These are phyloP conservation scores for Isabelozyma gotoi DNA, from an alignment of 805 yeast species.

Conservation along the genomic window DNA sequence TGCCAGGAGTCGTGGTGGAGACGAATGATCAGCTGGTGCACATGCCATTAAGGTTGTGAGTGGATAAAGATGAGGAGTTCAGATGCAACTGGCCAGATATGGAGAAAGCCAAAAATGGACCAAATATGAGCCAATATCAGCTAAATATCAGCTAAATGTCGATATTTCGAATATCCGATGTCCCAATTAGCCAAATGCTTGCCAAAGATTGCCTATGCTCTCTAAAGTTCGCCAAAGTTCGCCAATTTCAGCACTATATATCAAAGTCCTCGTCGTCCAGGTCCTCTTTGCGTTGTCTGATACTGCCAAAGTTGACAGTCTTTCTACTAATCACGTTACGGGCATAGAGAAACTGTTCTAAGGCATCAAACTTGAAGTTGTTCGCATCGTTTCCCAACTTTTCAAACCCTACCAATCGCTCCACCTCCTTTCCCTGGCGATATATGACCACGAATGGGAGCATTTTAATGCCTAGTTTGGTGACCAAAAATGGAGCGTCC, in stretches of 20 bases:
- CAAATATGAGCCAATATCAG: background rate
- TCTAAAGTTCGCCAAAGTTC: too few relatives aligned
- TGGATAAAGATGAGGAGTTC: too few relatives aligned
- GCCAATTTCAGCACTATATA: conserved; percentile 1
- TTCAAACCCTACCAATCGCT: conserved; percentile 69
- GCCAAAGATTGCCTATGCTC: too few relatives aligned
- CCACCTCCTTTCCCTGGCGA: conserved; percentile 55
- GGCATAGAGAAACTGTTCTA: conserved; percentile 41
- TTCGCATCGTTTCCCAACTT: conserved; percentile 48
- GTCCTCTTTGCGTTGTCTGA: conserved; percentile 5
- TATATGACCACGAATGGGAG: conserved; percentile 72
- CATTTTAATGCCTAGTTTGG: conserved; percentile 60
- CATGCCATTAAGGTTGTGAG: background rate
- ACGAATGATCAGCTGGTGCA: background rate
- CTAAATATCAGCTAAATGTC: too few relatives aligned
- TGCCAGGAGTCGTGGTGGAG: background rate
- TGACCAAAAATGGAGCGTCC: conserved; percentile 69
- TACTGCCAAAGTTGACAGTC: conserved; percentile 10
- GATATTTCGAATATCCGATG: too few relatives aligned
- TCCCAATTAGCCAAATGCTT: too few relatives aligned
- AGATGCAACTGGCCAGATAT: too few relatives aligned
- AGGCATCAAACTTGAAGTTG: conserved; percentile 44
- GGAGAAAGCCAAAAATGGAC: too few relatives aligned
- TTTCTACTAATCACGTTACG: conserved; percentile 16
- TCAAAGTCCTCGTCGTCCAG: conserved; percentile 11